Conservation (phyloP, 1,139 yeast genomes). For the Taphrina betulina region DNA sequence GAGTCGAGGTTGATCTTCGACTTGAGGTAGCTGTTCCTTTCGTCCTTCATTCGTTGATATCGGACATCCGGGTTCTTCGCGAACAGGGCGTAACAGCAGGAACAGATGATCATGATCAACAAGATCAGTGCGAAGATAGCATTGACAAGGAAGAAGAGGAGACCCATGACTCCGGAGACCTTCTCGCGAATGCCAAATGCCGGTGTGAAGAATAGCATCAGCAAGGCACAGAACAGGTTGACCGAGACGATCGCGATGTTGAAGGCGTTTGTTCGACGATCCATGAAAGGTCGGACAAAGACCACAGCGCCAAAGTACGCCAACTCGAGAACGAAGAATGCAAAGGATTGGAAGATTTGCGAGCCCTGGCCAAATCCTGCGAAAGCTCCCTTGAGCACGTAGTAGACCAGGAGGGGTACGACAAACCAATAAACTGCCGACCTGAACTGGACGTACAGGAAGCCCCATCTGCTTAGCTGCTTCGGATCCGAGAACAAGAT, state of each 20-base stretch:
- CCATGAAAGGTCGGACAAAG: constrained; percentile 84
- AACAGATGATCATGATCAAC: constrained; percentile 73
- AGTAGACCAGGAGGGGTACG: constrained; percentile 60
- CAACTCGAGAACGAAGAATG: constrained; percentile 73
- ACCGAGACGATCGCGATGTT: constrained; percentile 81
- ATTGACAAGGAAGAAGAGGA: constrained; percentile 84
- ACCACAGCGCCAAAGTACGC: constrained; percentile 63
- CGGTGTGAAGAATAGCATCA: constrained; percentile 84
- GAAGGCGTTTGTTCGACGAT: constrained; percentile 86
- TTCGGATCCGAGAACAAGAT: constrained; percentile 79
- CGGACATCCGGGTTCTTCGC: constrained; percentile 93
- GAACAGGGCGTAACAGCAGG: constrained; percentile 78
- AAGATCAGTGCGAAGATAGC: constrained; percentile 84
- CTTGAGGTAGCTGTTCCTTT: constrained; percentile 55
- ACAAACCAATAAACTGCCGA: constrained; percentile 88
- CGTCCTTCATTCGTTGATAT: constrained; percentile 96
- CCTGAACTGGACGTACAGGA: constrained; percentile 83
- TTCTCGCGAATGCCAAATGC: constrained; percentile 70
- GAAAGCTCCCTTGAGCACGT: constrained; percentile 71
- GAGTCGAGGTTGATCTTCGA: constrained; percentile 31
- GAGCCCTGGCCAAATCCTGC: constrained; percentile 80
- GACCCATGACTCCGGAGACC: constrained; percentile 87
- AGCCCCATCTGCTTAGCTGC: constrained; percentile 84
- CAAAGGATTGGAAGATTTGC: constrained; percentile 78
- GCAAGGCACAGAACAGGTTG: constrained; percentile 75